A percentile compares a stretch with the other conserved stretches of the same genome.
Evolutionary conservation across 176 grass and related monocot species (phyloP).

Genomic region (Carex myosuroides): DNA sequence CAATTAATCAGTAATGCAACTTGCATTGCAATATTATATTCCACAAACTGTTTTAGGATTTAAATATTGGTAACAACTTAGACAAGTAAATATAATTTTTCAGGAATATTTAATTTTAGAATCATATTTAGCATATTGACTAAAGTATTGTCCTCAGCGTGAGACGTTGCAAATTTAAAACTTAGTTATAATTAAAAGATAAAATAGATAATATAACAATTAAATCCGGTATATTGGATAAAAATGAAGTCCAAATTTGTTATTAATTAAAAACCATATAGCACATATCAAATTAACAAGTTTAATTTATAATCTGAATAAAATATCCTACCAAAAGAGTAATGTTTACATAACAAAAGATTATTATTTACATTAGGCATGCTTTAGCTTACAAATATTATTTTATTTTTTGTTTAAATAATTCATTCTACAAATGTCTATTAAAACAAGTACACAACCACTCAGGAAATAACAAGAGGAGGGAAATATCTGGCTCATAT

Average conservation of each 20-base stretch:
- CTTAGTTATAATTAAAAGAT: neutral
- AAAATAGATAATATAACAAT: neutral
- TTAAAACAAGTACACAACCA: neutral
- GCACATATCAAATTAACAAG: neutral
- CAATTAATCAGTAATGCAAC: neutral
- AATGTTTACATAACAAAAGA: neutral
- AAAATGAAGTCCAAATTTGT: neutral
- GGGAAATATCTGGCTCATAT: neutral
- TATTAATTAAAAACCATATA: too few species aligned
- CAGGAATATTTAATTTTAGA: neutral
- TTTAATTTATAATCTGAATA: neutral
- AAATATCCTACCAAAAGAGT: neutral
- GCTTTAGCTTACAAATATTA: neutral
- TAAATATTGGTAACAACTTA: neutral
- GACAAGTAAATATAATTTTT: neutral
- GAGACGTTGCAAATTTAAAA: too few species aligned
- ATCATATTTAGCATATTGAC: too few species aligned
- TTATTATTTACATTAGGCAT: neutral
- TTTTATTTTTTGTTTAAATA: neutral
- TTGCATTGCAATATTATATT: neutral
- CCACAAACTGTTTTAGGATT: neutral
- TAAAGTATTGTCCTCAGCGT: too few species aligned
- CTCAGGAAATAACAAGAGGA: neutral
- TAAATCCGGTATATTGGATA: neutral
- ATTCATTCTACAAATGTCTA: neutral